phyloP scores from a whole-genome alignment of 192 early-diverging fungal species.

The Geranomyces variabilis region DNA sequence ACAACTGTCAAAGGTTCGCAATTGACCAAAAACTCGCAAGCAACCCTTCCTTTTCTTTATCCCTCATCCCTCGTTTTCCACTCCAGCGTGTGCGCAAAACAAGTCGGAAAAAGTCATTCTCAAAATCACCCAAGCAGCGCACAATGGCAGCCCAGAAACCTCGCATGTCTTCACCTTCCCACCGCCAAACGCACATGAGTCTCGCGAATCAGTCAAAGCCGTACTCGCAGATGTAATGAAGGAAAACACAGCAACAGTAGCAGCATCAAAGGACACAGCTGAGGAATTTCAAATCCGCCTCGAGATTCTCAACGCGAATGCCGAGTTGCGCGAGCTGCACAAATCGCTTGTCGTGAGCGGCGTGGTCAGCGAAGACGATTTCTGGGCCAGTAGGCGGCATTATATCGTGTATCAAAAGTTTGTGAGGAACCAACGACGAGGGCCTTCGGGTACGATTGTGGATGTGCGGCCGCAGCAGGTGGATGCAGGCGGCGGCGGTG shows the following conservation, averaged over 20 bases:
- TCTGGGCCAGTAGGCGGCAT: constrained; percentile 72
- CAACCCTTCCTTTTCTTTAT: not conserved
- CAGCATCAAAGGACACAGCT: constrained; percentile 3
- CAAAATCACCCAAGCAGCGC: constrained; percentile 49
- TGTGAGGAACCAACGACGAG: constrained; percentile 75
- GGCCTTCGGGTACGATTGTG: constrained; percentile 74
- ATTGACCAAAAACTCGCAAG: not conserved
- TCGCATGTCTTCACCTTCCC: constrained; percentile 52
- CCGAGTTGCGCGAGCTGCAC: constrained; percentile 72
- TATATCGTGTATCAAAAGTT: constrained; percentile 74
- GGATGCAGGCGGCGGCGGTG: constrained; percentile 29
- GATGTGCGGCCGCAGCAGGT: constrained; percentile 43
- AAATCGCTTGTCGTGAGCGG: constrained; percentile 75
- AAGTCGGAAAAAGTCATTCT: constrained; percentile 56
- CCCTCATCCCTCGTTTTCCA: not conserved
- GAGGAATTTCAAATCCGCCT: constrained; percentile 64
- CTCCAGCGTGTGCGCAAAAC: constrained; percentile 12
- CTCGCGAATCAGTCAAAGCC: constrained; percentile 54
- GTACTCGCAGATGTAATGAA: constrained; percentile 41
- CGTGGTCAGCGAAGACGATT: constrained; percentile 87
- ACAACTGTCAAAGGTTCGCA: constrained; percentile 45
- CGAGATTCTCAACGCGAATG: constrained; percentile 67
- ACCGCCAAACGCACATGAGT: constrained; percentile 45
- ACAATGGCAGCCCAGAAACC: constrained; percentile 41
- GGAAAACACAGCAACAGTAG: constrained; percentile 36